Evolutionary conservation across 2,329 filamentous ascomycete species (phyloP).

Genomic region (Cryphonectria radicalis): DNA sequence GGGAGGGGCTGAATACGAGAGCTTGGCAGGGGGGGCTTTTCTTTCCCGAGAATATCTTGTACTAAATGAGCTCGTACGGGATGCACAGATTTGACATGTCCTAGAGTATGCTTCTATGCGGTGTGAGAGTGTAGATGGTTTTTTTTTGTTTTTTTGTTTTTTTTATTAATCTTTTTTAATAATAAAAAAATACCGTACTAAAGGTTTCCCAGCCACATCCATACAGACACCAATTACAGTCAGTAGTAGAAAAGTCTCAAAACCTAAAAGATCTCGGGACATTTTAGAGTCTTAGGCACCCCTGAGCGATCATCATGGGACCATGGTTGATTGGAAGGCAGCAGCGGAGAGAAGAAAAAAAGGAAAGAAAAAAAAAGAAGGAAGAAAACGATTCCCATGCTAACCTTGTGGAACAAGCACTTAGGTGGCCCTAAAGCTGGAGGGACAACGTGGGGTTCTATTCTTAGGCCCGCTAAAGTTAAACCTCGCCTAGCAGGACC

Average conservation of each 20-base stretch:
- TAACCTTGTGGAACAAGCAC: not conserved
- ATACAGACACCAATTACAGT: not conserved
- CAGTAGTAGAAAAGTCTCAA: not conserved
- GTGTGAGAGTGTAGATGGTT: not conserved
- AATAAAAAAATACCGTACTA: not conserved
- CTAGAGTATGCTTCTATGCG: not conserved
- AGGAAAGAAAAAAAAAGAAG: not conserved
- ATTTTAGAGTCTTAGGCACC: not conserved
- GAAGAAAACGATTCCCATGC: constrained; percentile 2
- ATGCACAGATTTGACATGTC: not conserved
- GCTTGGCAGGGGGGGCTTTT: not conserved
- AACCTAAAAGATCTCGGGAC: not conserved
- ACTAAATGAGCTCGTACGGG: not conserved
- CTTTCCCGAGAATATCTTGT: not conserved
- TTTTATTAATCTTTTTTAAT: not conserved
- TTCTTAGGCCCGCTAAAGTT: constrained; percentile 17
- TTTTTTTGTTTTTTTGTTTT: not conserved
- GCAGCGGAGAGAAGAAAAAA: not conserved
- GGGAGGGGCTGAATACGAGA: constrained; percentile 7
- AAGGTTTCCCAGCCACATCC: not conserved
- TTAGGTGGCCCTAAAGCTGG: not conserved
- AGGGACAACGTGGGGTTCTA: constrained; percentile 20
- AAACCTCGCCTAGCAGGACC: not conserved
- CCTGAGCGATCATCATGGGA: not conserved
- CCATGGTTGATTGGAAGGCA: not conserved